phyloP scores from a whole-genome alignment of 345 rosid genomes.

The Eucalyptus erythrocorys region DNA sequence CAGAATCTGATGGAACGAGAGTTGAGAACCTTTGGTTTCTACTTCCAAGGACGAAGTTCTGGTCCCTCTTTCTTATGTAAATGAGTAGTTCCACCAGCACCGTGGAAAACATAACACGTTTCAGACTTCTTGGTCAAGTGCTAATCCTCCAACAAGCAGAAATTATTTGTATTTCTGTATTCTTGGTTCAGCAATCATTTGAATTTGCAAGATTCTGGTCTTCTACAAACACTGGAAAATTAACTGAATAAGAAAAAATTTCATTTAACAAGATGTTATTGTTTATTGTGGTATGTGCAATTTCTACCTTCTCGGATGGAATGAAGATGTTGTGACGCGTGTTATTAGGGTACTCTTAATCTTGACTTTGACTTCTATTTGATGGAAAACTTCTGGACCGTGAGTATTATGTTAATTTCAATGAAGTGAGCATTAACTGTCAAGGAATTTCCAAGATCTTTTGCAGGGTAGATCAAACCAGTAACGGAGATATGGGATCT shows the following conservation, averaged over 20 bases:
- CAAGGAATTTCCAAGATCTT: not conserved
- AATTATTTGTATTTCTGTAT: not conserved
- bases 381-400: not conserved
- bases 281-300: not conserved
- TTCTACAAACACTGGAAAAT: not conserved
- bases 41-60: not conserved
- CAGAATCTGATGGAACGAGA: not conserved
- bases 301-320: not conserved
- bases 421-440: not conserved
- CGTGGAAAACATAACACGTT: not conserved
- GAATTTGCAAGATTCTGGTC: not conserved
- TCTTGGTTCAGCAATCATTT: not conserved
- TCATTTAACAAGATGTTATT: not conserved
- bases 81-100: not conserved
- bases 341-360: not conserved
- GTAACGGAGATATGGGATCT: not conserved
- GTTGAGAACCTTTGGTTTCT: not conserved
- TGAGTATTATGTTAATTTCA: not conserved
- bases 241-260: not conserved
- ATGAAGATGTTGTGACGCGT: not conserved
- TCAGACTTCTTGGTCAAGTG: not conserved
- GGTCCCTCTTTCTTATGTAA: not conserved
- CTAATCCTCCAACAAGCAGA: not conserved
- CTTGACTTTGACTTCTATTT: not conserved
- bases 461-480: not conserved